These are phyloP conservation scores for Hyaloscypha finlandica DNA, from an alignment of 495 filamentous ascomycete genomes.

Conservation along the genomic window DNA sequence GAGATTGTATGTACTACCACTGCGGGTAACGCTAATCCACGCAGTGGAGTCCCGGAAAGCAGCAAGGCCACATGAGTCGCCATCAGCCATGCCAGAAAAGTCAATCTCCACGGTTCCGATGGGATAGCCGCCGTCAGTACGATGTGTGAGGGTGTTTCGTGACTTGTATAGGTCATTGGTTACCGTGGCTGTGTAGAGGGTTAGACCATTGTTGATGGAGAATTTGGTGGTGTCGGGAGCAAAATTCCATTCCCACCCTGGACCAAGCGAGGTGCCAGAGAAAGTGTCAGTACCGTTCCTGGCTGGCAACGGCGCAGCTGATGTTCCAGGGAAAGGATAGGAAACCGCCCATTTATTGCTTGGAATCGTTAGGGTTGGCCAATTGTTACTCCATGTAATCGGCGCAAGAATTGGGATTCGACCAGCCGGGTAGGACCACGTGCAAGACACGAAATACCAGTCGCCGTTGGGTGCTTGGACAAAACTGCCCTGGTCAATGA, in stretches of 20 bases:
- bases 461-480: constrained; percentile 51
- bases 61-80: constrained; percentile 53
- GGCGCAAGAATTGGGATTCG: constrained; percentile 59
- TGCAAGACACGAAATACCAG: constrained; percentile 63
- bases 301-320: constrained; percentile 24
- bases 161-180: constrained; percentile 54
- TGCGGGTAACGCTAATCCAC: constrained; percentile 51
- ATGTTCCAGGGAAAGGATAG: constrained; percentile 43
- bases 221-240: constrained; percentile 51
- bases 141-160: constrained; percentile 57
- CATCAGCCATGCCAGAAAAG: constrained; percentile 47
- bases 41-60: constrained; percentile 53
- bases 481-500: constrained; percentile 57
- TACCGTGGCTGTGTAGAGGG: constrained; percentile 48
- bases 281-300: constrained; percentile 46
- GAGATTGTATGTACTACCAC: constrained; percentile 30
- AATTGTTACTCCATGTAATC: constrained; percentile 49
- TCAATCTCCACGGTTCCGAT: constrained; percentile 50
- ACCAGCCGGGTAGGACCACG: constrained; percentile 54
- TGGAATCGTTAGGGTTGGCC: constrained; percentile 43
- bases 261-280: constrained; percentile 36
- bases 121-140: constrained; percentile 47
- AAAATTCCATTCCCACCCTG: constrained; percentile 64
- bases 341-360: constrained; percentile 44
- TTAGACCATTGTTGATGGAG: constrained; percentile 32